A percentile compares a stretch with the other conserved stretches of the same genome.
These are phyloP conservation scores for Paecilomyces fulvus DNA, from an alignment of 2,329 filamentous ascomycete genomes.

Conservation along the genomic window DNA sequence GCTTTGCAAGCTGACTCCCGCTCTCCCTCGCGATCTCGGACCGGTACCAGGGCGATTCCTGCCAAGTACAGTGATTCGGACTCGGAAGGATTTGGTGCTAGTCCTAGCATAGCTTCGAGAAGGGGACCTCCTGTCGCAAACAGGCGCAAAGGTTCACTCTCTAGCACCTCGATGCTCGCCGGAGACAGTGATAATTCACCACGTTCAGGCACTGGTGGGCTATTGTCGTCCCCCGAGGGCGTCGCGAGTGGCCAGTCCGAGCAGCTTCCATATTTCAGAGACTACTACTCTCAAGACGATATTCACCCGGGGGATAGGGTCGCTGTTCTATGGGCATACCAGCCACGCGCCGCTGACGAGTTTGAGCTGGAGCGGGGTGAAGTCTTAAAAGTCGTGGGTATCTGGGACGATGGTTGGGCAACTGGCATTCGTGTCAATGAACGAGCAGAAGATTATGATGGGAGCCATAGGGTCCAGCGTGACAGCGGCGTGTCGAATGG, in stretches of 20 bases:
- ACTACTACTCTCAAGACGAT: conserved; percentile 96
- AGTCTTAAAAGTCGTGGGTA: conserved; percentile 96
- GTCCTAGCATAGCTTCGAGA: conserved; percentile 59
- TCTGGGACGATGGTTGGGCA: conserved; percentile 99
- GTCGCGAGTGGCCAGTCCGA: conserved; percentile 86
- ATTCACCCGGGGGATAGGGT: conserved; percentile 88
- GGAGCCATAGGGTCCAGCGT: conserved; percentile 64
- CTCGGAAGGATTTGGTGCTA: conserved; percentile 64
- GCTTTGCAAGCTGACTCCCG: conserved; percentile 71
- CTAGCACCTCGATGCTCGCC: conserved; percentile 69
- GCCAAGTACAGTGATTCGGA: conserved; percentile 43
- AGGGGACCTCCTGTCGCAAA: conserved; percentile 37
- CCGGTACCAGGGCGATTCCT: conserved; percentile 39
- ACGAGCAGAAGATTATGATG: conserved; percentile 81
- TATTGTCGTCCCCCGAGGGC: conserved; percentile 76
- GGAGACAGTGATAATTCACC: conserved; percentile 65
- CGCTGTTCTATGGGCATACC: conserved; percentile 90
- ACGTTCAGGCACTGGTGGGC: conserved; percentile 54
- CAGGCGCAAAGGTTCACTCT: conserved; percentile 79
- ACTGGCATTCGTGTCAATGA: conserved; percentile 80
- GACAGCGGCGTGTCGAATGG: conserved; percentile 91
- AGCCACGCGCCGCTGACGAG: conserved; percentile 86
- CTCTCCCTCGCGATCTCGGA: conserved; percentile 48
- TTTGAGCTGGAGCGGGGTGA: conserved; percentile 90
- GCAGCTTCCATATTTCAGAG: conserved; percentile 92